A percentile compares a stretch with the other conserved stretches of the same genome.
Conservation (phyloP, 257 asterid genomes). For the Marsdenia floribunda region DNA sequence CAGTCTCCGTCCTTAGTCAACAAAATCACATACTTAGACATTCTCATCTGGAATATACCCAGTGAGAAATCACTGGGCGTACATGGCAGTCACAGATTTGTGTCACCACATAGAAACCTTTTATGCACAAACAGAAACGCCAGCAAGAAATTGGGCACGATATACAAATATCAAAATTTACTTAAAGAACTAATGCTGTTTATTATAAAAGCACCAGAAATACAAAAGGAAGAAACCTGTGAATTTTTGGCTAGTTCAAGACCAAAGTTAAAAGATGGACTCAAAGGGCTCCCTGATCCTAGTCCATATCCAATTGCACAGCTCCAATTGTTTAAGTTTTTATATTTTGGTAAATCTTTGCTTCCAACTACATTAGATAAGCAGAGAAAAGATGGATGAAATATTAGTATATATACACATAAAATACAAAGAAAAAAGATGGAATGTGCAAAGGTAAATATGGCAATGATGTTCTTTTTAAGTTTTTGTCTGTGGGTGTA, state of each 20-base stretch:
- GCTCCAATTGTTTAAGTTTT: conserved; percentile 82
- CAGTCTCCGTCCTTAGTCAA: background rate
- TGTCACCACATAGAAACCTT: background rate
- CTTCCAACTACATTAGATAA: conserved; percentile 47
- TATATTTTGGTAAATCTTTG: conserved; percentile 51
- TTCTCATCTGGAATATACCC: background rate
- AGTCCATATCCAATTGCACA: conserved; percentile 86
- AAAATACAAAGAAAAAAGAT: background rate
- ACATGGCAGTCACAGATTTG: background rate
- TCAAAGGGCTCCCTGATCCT: conserved; percentile 89
- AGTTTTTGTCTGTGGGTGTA: background rate
- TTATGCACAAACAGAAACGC: background rate
- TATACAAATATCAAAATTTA: background rate
- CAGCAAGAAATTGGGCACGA: background rate
- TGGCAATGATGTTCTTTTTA: background rate
- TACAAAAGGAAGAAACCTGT: conserved; percentile 46
- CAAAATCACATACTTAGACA: background rate
- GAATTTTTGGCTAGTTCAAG: conserved; percentile 82
- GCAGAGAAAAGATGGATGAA: conserved; percentile 10
- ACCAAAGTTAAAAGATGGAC: conserved; percentile 89
- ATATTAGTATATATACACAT: background rate
- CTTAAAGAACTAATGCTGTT: background rate
- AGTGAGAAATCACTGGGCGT: background rate
- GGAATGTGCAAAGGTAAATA: background rate
- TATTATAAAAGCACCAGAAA: background rate